Base-by-base conservation (phyloP, 2,329 filamentous ascomycete species). In the Cyanodermella asteris region DNA sequence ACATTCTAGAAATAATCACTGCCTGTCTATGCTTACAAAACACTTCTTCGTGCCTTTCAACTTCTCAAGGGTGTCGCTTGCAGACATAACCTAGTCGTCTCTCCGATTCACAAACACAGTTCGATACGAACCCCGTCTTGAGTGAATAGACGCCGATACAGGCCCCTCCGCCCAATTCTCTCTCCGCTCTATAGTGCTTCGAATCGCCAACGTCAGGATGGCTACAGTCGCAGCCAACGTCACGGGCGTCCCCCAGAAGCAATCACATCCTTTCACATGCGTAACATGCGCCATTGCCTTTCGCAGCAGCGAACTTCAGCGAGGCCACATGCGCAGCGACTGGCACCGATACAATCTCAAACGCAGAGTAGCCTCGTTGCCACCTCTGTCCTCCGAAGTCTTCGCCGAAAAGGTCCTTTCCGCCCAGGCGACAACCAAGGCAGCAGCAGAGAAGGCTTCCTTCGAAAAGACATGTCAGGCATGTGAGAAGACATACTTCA, bases 301-400 rank as follows among this genome's bases (percentile, higher is more conserved):
- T 53, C 73, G 84, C 36, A 81, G 78, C 44, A 81, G 77, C 47
- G 84, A 94, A 45, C 62, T 90, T 28, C 87, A 97, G 54, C 72
- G 87, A 46, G 72, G 68, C 18, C 87, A 97, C 47, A 97, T 97
- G 87, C 81, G 87, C 49, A 87, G 74, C 39, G 87, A 97, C 55
- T 97, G 87, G 87, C 84, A 97, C 49, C 72, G 87, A 36, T 93
- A 93, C 53, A 97, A 97, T 48, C 65, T 94, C 40, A 93, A 94
- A 56, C 77, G 87, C 38, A 72, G 82, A 40, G 76, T 94, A 28
- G 81, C 84, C 20, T 78, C 77, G 5, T 60, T 94, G 5, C 81
- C 84, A 16, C 82, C 87, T 4, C 78, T 94, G 24, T 72, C 81
- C 5, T 82, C 84, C 27, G 82, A 94, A 45, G 63, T 80, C 29